A percentile compares a stretch with the other conserved stretches of the same genome.
Evolutionary conservation across 1,284 basidiomycete genomes (phyloP).

Genomic region (Apiotrichum siamense): DNA sequence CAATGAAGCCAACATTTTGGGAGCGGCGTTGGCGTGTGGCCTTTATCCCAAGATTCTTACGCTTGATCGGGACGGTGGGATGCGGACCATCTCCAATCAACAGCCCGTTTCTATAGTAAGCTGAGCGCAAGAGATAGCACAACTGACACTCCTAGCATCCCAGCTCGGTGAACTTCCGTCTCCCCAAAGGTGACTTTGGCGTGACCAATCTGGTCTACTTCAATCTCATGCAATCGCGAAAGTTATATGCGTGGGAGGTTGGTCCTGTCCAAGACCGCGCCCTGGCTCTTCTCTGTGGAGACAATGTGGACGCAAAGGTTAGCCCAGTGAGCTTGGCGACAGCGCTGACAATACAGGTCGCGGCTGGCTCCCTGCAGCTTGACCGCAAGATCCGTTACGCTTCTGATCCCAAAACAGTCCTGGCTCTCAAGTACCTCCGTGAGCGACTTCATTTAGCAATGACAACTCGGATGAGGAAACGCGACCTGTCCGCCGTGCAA

Average conservation of each 20-base stretch:
- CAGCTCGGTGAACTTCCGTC: slow-evolving; percentile 77
- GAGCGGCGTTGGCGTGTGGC: slow-evolving; percentile 78
- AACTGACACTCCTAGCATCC: slow-evolving; percentile 63
- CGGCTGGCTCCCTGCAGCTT: slow-evolving; percentile 65
- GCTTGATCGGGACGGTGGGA: slow-evolving; percentile 57
- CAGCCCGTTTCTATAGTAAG: slow-evolving; percentile 55
- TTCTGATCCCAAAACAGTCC: slow-evolving; percentile 62
- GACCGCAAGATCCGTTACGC: slow-evolving; percentile 80
- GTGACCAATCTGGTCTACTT: slow-evolving; percentile 76
- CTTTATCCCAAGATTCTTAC: slow-evolving; percentile 86
- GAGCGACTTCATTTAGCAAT: slow-evolving; percentile 61
- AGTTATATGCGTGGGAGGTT: slow-evolving; percentile 93
- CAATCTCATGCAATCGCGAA: slow-evolving; percentile 62
- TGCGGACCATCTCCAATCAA: slow-evolving; percentile 84
- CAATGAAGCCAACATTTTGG: slow-evolving; percentile 57
- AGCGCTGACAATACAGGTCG: slow-evolving; percentile 53
- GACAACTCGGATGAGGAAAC: slow-evolving; percentile 56
- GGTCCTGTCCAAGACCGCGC: slow-evolving; percentile 81
- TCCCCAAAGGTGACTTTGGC: slow-evolving; percentile 63
- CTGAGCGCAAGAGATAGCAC: background rate
- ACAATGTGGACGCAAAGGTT: slow-evolving; percentile 76
- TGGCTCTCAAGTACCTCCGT: slow-evolving; percentile 77
- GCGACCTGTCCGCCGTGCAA: slow-evolving; percentile 58
- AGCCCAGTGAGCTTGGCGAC: slow-evolving; percentile 8
- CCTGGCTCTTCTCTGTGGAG: slow-evolving; percentile 81